Conservation (phyloP, 1,139 yeast genomes). For the Magnusiomyces suaveolens region DNA sequence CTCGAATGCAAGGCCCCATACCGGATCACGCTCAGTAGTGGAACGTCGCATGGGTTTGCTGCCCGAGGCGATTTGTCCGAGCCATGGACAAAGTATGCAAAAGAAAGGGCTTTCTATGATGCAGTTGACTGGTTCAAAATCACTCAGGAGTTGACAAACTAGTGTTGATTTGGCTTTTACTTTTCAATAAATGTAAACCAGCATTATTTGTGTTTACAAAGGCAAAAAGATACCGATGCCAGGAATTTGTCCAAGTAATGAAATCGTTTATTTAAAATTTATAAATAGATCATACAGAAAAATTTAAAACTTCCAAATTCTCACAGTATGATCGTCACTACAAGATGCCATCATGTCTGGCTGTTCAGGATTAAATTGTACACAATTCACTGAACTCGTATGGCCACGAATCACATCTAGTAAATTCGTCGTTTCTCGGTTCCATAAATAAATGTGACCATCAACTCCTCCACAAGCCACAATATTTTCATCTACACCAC, state of each 20-base stretch:
- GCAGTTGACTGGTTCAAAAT: slow-evolving; percentile 46
- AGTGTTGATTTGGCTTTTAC: too few relatives aligned
- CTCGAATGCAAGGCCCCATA: slow-evolving; percentile 37
- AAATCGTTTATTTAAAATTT: neutral
- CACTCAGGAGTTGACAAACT: neutral
- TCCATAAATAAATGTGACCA: slow-evolving; percentile 74
- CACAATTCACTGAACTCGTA: slow-evolving; percentile 53
- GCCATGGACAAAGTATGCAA: slow-evolving; percentile 54
- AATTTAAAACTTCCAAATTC: slow-evolving; percentile 11
- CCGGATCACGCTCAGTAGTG: slow-evolving; percentile 51
- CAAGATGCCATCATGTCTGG: slow-evolving; percentile 63
- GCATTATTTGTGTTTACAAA: too few relatives aligned
- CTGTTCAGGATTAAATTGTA: slow-evolving; percentile 53
- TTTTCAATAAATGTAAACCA: too few relatives aligned
- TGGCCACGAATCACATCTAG: slow-evolving; percentile 60
- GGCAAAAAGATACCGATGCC: too few relatives aligned
- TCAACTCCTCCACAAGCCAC: slow-evolving; percentile 79
- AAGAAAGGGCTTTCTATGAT: slow-evolving; percentile 56
- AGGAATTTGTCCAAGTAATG: too few relatives aligned
- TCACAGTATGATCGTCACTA: slow-evolving; percentile 40
- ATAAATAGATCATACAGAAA: too few relatives aligned
- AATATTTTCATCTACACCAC: slow-evolving; percentile 56
- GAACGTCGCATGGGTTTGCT: slow-evolving; percentile 65
- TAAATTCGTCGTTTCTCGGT: slow-evolving; percentile 60
- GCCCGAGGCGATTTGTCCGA: slow-evolving; percentile 58